These are phyloP conservation scores for Clavispora fructus DNA, from an alignment of 805 yeast species.

Conservation along the genomic window DNA sequence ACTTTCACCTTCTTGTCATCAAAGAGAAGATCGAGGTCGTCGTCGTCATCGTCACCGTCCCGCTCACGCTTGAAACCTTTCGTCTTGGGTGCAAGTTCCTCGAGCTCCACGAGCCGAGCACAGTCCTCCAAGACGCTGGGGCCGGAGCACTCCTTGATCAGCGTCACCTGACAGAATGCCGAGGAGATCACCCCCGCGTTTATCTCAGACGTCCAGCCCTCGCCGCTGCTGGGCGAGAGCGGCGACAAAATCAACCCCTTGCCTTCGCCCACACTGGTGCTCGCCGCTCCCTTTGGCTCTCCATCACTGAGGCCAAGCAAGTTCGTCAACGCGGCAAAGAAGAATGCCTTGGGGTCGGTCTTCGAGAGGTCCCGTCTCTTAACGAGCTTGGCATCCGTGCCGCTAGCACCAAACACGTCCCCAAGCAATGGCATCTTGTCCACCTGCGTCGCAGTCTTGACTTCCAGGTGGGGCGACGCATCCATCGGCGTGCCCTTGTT, in stretches of 20 bases:
- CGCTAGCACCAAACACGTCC: slow-evolving; percentile 19
- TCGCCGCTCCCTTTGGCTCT: neutral
- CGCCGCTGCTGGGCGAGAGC: slow-evolving; percentile 29
- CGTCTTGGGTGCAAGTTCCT: slow-evolving; percentile 1
- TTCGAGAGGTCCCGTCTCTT: slow-evolving; percentile 43
- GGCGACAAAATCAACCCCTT: slow-evolving; percentile 25
- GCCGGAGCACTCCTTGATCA: slow-evolving; percentile 29
- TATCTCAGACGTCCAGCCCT: slow-evolving; percentile 42
- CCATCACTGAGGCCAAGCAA: slow-evolving; percentile 35
- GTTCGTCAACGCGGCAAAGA: slow-evolving; percentile 48
- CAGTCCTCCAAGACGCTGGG: slow-evolving; percentile 14
- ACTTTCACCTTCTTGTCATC: slow-evolving; percentile 29
- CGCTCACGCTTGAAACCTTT: slow-evolving; percentile 9
- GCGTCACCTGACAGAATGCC: slow-evolving; percentile 42
- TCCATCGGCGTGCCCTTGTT: slow-evolving; percentile 39
- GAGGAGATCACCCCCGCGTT: slow-evolving; percentile 40
- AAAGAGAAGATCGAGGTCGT: slow-evolving; percentile 33
- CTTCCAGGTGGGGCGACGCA: slow-evolving; percentile 24
- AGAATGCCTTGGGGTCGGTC: slow-evolving; percentile 44
- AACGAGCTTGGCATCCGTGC: slow-evolving; percentile 37
- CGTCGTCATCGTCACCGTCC: slow-evolving; percentile 17
- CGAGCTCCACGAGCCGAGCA: slow-evolving; percentile 16
- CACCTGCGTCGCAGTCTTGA: neutral
- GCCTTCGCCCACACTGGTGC: slow-evolving; percentile 4
- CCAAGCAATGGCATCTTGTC: slow-evolving; percentile 11